Conservation (phyloP, 306 rosid genomes). For the Malus sylvestris region DNA sequence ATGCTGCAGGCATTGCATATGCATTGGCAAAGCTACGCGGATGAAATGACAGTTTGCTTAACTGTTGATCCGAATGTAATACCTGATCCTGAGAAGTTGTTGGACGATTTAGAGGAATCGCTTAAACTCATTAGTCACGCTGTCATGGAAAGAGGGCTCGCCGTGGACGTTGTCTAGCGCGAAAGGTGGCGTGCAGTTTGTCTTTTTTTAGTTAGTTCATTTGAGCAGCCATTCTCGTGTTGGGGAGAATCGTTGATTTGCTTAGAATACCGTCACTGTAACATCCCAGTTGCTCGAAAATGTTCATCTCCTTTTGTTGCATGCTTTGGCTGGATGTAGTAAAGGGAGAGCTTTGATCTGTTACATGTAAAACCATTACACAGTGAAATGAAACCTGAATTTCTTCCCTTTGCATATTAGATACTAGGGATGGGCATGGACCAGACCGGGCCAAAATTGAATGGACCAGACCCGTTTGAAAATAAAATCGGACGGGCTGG, state of each 20-base stretch:
- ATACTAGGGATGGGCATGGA: too few relatives aligned
- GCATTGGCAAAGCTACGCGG: conserved; percentile 50
- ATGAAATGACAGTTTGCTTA: conserved; percentile 43
- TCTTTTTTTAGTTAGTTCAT: not conserved
- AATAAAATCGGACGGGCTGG: too few relatives aligned
- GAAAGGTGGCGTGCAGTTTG: not conserved
- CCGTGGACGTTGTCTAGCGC: not conserved
- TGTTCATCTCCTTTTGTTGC: not conserved
- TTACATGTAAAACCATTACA: too few relatives aligned
- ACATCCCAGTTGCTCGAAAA: not conserved
- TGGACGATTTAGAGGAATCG: conserved; percentile 53
- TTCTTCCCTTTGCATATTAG: too few relatives aligned
- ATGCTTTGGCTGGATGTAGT: not conserved
- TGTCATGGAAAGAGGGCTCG: not conserved
- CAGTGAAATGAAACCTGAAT: too few relatives aligned
- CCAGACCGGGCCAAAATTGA: too few relatives aligned
- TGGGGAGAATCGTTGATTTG: not conserved
- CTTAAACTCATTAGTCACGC: conserved; percentile 34
- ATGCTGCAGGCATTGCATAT: conserved; percentile 49
- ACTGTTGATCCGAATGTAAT: conserved; percentile 45
- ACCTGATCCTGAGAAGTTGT: conserved; percentile 43
- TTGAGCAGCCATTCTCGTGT: not conserved
- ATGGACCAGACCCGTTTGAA: too few relatives aligned
- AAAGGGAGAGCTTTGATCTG: not conserved
- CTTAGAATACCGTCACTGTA: not conserved